phyloP scores from a whole-genome alignment of 106 monocot genomes.

The Allium sativum region DNA sequence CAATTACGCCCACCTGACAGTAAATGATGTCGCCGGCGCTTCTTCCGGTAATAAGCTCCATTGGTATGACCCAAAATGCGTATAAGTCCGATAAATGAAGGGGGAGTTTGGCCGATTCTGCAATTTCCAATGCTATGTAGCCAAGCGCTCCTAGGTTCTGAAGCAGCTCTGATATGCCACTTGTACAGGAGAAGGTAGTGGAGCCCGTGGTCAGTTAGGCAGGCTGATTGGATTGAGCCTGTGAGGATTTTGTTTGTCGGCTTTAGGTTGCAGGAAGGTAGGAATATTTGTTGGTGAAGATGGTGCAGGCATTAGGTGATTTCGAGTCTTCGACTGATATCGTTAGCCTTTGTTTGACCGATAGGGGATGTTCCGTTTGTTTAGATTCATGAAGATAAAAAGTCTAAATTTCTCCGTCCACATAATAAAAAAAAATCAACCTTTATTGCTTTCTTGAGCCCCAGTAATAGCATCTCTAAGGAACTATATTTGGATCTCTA shows the following conservation, averaged over 20 bases:
- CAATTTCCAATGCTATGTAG: slow-evolving; percentile 68
- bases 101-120: slow-evolving; percentile 27
- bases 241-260: slow-evolving; percentile 73
- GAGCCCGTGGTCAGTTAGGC: slow-evolving; percentile 56
- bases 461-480: slow-evolving; percentile 86
- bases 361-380: no score
- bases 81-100: slow-evolving; percentile 70
- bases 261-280: slow-evolving; percentile 76
- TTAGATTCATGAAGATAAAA: slow-evolving; percentile 84
- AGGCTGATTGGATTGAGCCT: slow-evolving; percentile 50
- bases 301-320: slow-evolving; percentile 39
- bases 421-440: slow-evolving; percentile 66
- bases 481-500: slow-evolving; percentile 65
- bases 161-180: slow-evolving; percentile 46
- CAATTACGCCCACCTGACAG: slow-evolving; percentile 63
- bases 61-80: slow-evolving; percentile 68
- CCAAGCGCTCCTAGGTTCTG: slow-evolving; percentile 73
- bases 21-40: slow-evolving; percentile 86
- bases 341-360: no score
- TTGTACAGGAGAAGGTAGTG: slow-evolving; percentile 61
- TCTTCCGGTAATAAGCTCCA: slow-evolving; percentile 73
- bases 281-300: slow-evolving; percentile 51
- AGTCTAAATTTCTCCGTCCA: slow-evolving; percentile 70
- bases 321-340: no score
- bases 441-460: slow-evolving; percentile 83